Conservation (phyloP, 768 basidiomycete species). For the Mycena amicta region DNA sequence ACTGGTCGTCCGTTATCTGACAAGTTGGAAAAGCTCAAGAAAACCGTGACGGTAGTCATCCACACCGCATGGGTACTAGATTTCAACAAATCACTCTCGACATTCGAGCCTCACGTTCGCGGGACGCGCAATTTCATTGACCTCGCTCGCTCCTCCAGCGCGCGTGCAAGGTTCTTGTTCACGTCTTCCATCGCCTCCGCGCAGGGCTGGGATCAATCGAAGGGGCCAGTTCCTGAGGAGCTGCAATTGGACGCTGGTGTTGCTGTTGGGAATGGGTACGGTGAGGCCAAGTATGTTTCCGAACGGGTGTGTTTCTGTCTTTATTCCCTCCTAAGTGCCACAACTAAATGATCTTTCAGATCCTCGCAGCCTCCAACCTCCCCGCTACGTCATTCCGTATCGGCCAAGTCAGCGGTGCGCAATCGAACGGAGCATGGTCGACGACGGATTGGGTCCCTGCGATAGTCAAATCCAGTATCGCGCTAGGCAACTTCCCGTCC, state of each 20-base stretch:
- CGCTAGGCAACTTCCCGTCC: constrained; percentile 31
- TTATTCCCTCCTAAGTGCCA: too few relatives aligned
- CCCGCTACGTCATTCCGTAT: constrained; percentile 29
- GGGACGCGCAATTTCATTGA: constrained; percentile 51
- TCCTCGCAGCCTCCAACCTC: background rate
- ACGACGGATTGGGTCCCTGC: constrained; percentile 39
- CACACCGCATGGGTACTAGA: constrained; percentile 47
- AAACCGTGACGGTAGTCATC: constrained; percentile 38
- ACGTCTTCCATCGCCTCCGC: constrained; percentile 33
- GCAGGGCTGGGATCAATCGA: constrained; percentile 30
- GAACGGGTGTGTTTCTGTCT: too few relatives aligned
- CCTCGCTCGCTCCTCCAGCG: constrained; percentile 29
- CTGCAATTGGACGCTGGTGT: constrained; percentile 6
- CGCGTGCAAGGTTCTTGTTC: constrained; percentile 30
- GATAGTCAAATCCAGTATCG: constrained; percentile 37
- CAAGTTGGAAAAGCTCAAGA: constrained; percentile 29
- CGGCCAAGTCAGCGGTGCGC: constrained; percentile 39
- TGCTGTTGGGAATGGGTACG: constrained; percentile 19
- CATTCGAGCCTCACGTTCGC: constrained; percentile 52
- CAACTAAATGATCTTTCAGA: too few relatives aligned
- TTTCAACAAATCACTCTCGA: constrained; percentile 50
- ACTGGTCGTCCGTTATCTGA: constrained; percentile 8
- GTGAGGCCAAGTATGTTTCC: constrained; percentile 25
- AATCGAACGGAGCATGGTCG: constrained; percentile 41
- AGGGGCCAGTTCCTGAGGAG: constrained; percentile 27